Base-by-base conservation (phyloP, 2,329 filamentous ascomycete species). In the Fusarium guadeloupense region DNA sequence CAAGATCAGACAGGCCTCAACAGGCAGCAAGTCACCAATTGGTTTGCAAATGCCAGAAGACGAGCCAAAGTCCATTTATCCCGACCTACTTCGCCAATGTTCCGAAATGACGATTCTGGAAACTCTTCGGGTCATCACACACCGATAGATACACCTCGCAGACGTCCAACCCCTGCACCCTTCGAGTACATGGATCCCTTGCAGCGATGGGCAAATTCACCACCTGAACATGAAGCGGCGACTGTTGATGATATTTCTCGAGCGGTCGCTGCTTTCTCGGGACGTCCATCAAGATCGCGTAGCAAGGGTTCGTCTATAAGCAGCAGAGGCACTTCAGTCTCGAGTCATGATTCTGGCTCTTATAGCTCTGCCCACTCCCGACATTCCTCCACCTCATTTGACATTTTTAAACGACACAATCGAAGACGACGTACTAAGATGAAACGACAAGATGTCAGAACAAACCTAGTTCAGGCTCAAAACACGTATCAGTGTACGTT, bases 11-110 rank as follows among this genome's bases (percentile, higher is more conserved):
- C 92, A 0, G 90, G 91, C 5, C 81, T 96, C 19, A 91, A 85
- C 69, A 85, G 89, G 62, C 89, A 83, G 10, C 92, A 96, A 71
- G 92, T 96, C 53, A 88, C 86, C 14, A 96, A 95, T 73, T 96
- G 92, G 92, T 85, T 96, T 40, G 91, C 92, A 46, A 96, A 96
- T 74, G 91, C 91, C 44, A 86, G 92, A 38, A 85, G 92, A 50
- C 83, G 92, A 59, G 87, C 89, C 64, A 96, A 95, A 77, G 85
- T 42, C 80, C 56, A 64, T 13, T n/a, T 31, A 1, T 64, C 77
- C 74, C 13, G 80, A 14, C 47, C 54, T 13, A 48, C 58, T 1
- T 65, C 62, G 2, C 62, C 61, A 3, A 64, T 64, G 60, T 64
- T 63, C 26, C 59, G 59, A 4, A 45, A 59, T 16, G 59, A 62